These are phyloP conservation scores for Cystobasidium pallidum DNA, from an alignment of 1,284 basidiomycete genomes.

Conservation along the genomic window DNA sequence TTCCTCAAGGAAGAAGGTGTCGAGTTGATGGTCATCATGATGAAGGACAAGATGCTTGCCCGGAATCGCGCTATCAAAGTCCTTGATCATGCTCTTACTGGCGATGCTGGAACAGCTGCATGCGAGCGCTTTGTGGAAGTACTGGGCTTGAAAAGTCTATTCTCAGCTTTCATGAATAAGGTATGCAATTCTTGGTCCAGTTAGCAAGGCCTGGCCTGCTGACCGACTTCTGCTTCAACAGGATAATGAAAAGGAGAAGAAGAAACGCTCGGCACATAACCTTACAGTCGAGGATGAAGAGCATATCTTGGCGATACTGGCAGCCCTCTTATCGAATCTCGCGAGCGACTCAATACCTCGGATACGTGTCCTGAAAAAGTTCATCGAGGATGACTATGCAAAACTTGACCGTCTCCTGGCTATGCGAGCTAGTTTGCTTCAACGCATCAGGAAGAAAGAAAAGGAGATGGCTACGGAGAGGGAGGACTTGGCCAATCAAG, in stretches of 20 bases:
- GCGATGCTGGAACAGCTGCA: slow-evolving; percentile 69
- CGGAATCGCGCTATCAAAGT: slow-evolving; percentile 83
- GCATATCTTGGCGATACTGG: slow-evolving; percentile 84
- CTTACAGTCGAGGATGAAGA: slow-evolving; percentile 74
- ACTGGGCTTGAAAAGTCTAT: slow-evolving; percentile 83
- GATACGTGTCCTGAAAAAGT: slow-evolving; percentile 85
- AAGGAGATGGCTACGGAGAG: slow-evolving; percentile 59
- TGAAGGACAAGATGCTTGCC: slow-evolving; percentile 83
- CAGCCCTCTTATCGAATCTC: slow-evolving; percentile 85
- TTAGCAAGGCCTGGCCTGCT: not conserved
- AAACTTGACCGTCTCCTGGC: slow-evolving; percentile 92
- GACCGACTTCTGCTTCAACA: not conserved
- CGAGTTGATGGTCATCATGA: slow-evolving; percentile 94
- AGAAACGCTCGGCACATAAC: slow-evolving; percentile 58
- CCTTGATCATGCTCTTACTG: slow-evolving; percentile 87
- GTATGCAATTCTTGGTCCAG: slow-evolving; percentile 58
- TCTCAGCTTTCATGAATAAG: slow-evolving; percentile 91
- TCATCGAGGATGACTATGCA: slow-evolving; percentile 87
- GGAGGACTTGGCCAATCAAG: slow-evolving; percentile 63
- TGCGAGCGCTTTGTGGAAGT: slow-evolving; percentile 87
- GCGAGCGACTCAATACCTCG: slow-evolving; percentile 79
- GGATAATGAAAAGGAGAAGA: slow-evolving; percentile 59
- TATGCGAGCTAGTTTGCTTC: slow-evolving; percentile 70
- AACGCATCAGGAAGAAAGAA: slow-evolving; percentile 63
- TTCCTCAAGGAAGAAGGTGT: slow-evolving; percentile 91